Conservation (phyloP, 2,329 filamentous ascomycete species). For the Alternaria ethzedia region DNA sequence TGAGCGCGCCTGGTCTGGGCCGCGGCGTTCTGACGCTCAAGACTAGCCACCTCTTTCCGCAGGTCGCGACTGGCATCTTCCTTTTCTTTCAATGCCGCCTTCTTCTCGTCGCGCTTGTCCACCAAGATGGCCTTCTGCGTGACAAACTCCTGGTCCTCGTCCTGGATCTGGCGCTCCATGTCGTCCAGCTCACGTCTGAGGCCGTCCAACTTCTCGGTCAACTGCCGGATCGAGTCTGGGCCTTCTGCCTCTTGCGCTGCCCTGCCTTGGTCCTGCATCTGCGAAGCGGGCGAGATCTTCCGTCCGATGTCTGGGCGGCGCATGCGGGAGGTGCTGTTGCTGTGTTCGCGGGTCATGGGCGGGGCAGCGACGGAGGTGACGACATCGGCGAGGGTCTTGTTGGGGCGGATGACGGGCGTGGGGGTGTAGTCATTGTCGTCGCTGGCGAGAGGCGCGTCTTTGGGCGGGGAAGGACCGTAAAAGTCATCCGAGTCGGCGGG, state of each 20-base stretch:
- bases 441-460: conserved; percentile 51
- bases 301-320: conserved; percentile 75
- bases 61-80: conserved; percentile 88
- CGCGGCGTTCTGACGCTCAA: conserved; percentile 81
- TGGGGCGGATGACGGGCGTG: conserved; percentile 59
- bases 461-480: conserved; percentile 57
- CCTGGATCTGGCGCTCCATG: conserved; percentile 70
- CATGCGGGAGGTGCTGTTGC: conserved; percentile 58
- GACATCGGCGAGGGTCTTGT: conserved; percentile 64
- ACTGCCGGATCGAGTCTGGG: conserved; percentile 65
- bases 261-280: conserved; percentile 44
- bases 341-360: conserved; percentile 70
- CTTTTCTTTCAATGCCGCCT: conserved; percentile 81
- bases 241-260: conserved; percentile 49
- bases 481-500: conserved; percentile 52
- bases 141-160: conserved; percentile 61
- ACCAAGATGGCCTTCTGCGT: conserved; percentile 60
- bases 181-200: conserved; percentile 86
- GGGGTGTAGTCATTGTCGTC: conserved; percentile 56
- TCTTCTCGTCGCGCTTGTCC: conserved; percentile 80
- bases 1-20: conserved; percentile 80
- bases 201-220: conserved; percentile 81
- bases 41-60: conserved; percentile 77
- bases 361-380: conserved; percentile 67
- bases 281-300: conserved; percentile 75